Conservation (phyloP, 2,329 filamentous ascomycete species). For the Colletotrichum costaricense region DNA sequence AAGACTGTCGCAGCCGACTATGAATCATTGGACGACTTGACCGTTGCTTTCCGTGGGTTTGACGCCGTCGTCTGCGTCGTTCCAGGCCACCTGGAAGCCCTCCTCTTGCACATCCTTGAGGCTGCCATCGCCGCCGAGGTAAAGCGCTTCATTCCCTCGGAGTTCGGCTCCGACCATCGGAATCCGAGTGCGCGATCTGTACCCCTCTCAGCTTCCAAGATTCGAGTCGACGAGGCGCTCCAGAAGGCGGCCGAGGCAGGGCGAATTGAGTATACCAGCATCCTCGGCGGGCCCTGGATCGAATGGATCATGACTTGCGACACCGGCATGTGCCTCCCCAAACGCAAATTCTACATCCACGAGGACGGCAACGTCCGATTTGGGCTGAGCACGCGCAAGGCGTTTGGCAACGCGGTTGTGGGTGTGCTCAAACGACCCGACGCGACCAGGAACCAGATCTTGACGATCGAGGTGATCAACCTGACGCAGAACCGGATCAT, state of each 20-base stretch:
- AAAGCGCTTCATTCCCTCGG: constrained; percentile 63
- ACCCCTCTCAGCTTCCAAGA: constrained; percentile 36
- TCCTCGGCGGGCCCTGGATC: constrained; percentile 56
- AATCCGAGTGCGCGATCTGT: constrained; percentile 28
- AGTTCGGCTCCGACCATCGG: constrained; percentile 53
- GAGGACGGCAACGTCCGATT: constrained; percentile 41
- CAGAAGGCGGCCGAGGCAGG: constrained; percentile 10
- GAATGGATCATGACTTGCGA: constrained; percentile 37
- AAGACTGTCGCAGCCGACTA: constrained; percentile 50
- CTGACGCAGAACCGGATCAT: constrained; percentile 63
- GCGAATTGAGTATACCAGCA: constrained; percentile 44
- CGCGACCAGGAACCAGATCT: constrained; percentile 62
- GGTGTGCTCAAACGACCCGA: constrained; percentile 56
- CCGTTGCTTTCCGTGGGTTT: constrained; percentile 61
- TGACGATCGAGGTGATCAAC: constrained; percentile 62
- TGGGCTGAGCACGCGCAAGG: constrained; percentile 56
- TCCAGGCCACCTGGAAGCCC: constrained; percentile 50
- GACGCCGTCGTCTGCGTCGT: constrained; percentile 66
- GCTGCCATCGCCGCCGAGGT: constrained; percentile 64
- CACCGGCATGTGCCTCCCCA: not conserved
- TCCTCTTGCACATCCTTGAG: constrained; percentile 61
- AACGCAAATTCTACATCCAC: not conserved
- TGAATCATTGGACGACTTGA: constrained; percentile 55
- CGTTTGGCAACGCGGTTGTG: constrained; percentile 59
- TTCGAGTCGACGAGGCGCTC: constrained; percentile 22